Conservation (phyloP, 345 rosid genomes). For the Ailanthus altissimus region DNA sequence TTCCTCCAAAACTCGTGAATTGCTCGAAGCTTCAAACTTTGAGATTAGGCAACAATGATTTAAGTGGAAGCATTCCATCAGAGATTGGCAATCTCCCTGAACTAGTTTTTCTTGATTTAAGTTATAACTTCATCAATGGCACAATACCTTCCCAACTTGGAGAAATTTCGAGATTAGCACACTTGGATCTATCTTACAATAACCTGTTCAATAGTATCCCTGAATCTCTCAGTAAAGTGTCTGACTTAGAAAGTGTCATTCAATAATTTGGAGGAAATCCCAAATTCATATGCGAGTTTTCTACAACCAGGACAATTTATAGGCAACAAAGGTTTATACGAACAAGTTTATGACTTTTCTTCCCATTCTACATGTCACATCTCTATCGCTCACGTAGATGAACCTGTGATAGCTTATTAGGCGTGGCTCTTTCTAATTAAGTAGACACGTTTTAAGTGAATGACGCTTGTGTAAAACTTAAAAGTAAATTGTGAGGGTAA, state of each 20-base stretch:
- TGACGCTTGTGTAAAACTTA: too few species aligned
- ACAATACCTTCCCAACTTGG: neutral
- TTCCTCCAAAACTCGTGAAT: neutral
- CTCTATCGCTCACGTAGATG: too few species aligned
- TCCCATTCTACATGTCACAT: neutral
- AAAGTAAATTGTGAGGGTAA: too few species aligned
- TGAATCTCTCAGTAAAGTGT: neutral
- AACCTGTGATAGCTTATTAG: too few species aligned
- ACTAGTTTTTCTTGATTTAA: neutral
- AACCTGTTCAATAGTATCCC: neutral
- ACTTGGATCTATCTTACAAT: neutral
- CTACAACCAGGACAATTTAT: neutral
- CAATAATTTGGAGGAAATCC: neutral
- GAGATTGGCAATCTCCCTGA: neutral
- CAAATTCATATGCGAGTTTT: neutral
- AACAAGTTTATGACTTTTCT: neutral
- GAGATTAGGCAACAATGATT: neutral
- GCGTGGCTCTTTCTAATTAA: too few species aligned
- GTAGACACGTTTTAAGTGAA: too few species aligned
- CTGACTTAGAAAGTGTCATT: neutral
- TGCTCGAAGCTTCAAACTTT: neutral
- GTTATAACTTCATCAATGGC: constrained; percentile 1
- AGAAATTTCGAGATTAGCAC: accelerated
- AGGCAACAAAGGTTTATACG: neutral
- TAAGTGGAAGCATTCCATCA: neutral